These are phyloP conservation scores for Paramecium caudatum DNA, from an alignment of 73 alveolate genomes.

Conservation along the genomic window DNA sequence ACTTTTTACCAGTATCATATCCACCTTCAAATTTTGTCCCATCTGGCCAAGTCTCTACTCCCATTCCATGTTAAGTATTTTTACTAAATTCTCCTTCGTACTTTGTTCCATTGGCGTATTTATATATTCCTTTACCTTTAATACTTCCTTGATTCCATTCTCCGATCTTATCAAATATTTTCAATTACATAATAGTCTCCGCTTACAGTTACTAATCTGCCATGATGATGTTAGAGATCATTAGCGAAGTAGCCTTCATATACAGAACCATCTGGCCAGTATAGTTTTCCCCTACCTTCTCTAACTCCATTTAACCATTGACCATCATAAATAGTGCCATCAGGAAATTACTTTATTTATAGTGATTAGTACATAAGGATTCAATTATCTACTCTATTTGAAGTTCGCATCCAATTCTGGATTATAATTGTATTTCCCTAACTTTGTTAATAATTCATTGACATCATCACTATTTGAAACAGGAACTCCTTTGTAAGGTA, in stretches of 20 bases:
- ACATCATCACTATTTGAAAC: background rate
- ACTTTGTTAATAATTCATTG: background rate
- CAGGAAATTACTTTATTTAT: background rate
- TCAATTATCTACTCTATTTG: background rate
- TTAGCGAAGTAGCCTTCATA: conserved; percentile 80
- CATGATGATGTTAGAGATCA: conserved; percentile 85
- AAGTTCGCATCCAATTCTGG: background rate
- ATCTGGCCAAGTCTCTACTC: conserved; percentile 70
- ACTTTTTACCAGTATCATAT: conserved; percentile 54
- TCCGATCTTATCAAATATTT: conserved; percentile 57
- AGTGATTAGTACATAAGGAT: background rate
- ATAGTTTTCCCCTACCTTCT: conserved; percentile 70
- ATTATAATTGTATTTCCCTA: background rate
- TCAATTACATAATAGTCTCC: conserved; percentile 70
- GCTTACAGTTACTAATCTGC: conserved; percentile 80
- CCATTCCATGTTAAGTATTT: conserved; percentile 64
- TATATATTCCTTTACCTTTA: conserved; percentile 80
- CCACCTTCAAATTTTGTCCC: conserved; percentile 62
- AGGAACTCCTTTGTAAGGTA: background rate
- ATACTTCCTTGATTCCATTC: conserved; percentile 77
- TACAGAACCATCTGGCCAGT: conserved; percentile 38
- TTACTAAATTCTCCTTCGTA: conserved; percentile 69
- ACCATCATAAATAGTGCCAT: conserved; percentile 63
- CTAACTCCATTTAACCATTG: conserved; percentile 69
- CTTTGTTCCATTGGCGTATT: conserved; percentile 75